Base-by-base conservation (phyloP, 495 filamentous ascomycete species). In the Ramalina intermedia region DNA sequence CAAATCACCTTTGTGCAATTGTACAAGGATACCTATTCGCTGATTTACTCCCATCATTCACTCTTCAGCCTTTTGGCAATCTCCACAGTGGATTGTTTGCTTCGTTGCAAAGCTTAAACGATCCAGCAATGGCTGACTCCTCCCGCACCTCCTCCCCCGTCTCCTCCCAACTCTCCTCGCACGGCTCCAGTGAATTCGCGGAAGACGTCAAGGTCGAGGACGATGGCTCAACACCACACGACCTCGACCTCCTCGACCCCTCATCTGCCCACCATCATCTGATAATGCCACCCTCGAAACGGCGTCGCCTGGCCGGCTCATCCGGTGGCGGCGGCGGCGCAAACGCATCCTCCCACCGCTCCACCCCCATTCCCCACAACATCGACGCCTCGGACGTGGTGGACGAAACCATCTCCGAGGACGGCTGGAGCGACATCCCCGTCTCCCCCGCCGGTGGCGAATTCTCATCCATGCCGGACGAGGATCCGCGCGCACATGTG, bases 341-440 rank as follows among this genome's bases (percentile, higher is more conserved):
- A 33, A 33, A 33, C 42, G 61, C 66, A n/a, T 65, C 64, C 21
- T 73, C 69, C 63, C 69, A 73, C 53, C 65, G 66, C 41, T 68
- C 71, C 20, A 74, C 72, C 4, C 71, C 72, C 18, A 57, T 70
- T 0, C 49, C 54, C 8, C 48, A 46, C 36, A 20, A 46, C 36
- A 20, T 65, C 62, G 17, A 56, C 55, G 40, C 64, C 61, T 49
- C 63, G 62, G 43, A 71, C 69, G 49, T 66, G 67, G 49, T 66
- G 66, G 20, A 49, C 58, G 35, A 71, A 66, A 80, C 81, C 21
- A 82, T 96, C 55, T 94, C 87, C 39, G 84, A 80, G 38, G 93
- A 98, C 59, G 91, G 84, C 51, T 84, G 82, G 35, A 86, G 86
- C 63, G 82, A 84, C 49, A 75, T 95, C 40, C 72, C 72, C 41